Percentiles rank a stretch among this genome's conserved stretches.
Conservation (phyloP, 768 basidiomycete species). For the Lactifluus pinguis region DNA sequence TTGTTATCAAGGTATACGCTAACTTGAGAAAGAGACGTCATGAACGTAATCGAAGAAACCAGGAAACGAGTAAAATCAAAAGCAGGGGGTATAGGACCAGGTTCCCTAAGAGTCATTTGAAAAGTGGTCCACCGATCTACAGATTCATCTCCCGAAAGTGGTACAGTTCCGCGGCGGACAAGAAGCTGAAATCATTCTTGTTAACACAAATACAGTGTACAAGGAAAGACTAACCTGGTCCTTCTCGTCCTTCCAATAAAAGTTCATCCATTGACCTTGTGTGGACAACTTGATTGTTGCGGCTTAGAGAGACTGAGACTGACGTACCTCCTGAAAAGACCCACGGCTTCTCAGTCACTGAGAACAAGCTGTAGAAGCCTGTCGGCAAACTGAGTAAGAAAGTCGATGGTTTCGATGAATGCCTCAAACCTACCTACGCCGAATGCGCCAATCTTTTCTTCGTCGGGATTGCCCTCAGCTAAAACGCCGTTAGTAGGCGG, state of each 20-base stretch:
- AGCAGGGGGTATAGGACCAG: conserved; percentile 65
- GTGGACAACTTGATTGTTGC: conserved; percentile 22
- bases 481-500: background rate
- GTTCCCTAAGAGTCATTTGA: conserved; percentile 80
- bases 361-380: conserved; percentile 78
- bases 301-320: conserved; percentile 21
- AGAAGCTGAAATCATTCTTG: conserved; percentile 44
- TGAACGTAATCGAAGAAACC: conserved; percentile 88
- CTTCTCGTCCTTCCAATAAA: conserved; percentile 92
- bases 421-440: conserved; percentile 51
- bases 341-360: conserved; percentile 75
- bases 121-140: conserved; percentile 72
- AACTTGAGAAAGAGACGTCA: conserved; percentile 67
- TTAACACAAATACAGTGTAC: background rate
- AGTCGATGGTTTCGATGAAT: background rate
- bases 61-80: conserved; percentile 89
- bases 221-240: conserved; percentile 52
- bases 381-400: background rate
- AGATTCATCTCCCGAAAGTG: conserved; percentile 28
- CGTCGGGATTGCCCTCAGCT: conserved; percentile 92
- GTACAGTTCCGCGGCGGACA: conserved; percentile 67
- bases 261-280: conserved; percentile 84
- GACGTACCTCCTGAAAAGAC: conserved; percentile 66
- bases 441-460: conserved; percentile 93
- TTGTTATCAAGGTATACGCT: conserved; percentile 78